phyloP scores from a whole-genome alignment of 352 stramenopile species.

The Phytopythium ostracodes region DNA sequence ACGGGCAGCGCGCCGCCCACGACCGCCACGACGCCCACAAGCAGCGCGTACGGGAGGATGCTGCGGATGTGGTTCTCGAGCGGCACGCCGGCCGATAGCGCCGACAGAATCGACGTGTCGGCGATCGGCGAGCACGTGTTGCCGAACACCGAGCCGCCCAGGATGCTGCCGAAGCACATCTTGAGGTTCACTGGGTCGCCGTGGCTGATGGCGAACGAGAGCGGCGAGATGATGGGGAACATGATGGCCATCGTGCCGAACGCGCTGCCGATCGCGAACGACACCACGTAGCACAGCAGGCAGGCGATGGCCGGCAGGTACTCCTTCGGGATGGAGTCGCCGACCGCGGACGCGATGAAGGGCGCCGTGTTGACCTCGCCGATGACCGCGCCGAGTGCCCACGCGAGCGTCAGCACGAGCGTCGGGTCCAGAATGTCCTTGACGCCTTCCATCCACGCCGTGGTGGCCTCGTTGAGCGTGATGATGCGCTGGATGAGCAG shows the following conservation, averaged over 20 bases:
- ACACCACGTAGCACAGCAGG: slow-evolving; percentile 86
- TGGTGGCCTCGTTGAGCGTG: slow-evolving; percentile 81
- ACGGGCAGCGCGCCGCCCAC: slow-evolving; percentile 67
- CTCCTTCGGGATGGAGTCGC: slow-evolving; percentile 67
- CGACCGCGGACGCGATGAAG: slow-evolving; percentile 77
- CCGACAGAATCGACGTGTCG: slow-evolving; percentile 90
- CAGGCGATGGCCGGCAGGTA: slow-evolving; percentile 79
- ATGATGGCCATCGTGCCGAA: slow-evolving; percentile 93
- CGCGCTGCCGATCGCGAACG: slow-evolving; percentile 85
- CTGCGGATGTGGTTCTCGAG: slow-evolving; percentile 84
- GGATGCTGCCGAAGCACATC: slow-evolving; percentile 85
- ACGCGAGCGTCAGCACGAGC: slow-evolving; percentile 87
- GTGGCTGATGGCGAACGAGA: slow-evolving; percentile 80
- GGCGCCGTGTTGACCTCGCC: slow-evolving; percentile 80
- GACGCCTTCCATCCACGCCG: slow-evolving; percentile 88
- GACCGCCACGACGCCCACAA: slow-evolving; percentile 68
- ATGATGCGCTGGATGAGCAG: slow-evolving; percentile 83
- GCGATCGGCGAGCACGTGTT: slow-evolving; percentile 91
- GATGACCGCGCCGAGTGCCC: slow-evolving; percentile 85
- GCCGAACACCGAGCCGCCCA: slow-evolving; percentile 84
- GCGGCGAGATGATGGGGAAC: slow-evolving; percentile 88
- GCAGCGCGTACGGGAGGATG: slow-evolving; percentile 78
- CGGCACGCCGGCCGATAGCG: slow-evolving; percentile 69
- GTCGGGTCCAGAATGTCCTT: slow-evolving; percentile 91
- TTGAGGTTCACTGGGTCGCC: slow-evolving; percentile 80